A percentile compares a stretch with the other conserved stretches of the same genome.
These are phyloP conservation scores for Themeda triandra DNA, from an alignment of 176 grass and related monocot species.

Conservation along the genomic window DNA sequence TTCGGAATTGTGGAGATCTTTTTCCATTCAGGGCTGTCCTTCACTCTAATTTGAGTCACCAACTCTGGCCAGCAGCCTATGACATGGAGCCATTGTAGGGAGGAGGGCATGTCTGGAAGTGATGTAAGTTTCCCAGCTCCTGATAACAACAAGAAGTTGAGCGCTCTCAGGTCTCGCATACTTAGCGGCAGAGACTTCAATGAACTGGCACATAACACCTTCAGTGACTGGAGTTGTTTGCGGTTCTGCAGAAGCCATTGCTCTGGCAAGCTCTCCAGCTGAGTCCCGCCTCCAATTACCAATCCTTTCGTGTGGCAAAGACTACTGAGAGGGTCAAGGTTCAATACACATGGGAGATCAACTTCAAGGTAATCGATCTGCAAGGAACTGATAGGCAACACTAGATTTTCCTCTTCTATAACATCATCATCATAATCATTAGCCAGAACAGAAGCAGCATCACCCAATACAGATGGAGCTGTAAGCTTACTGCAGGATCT, in stretches of 20 bases:
- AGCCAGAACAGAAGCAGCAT: background rate
- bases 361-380: slow-evolving; percentile 17
- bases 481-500: slow-evolving; percentile 9
- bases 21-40: background rate
- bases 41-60: background rate
- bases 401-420: background rate
- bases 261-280: slow-evolving; percentile 19
- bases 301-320: slow-evolving; percentile 23
- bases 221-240: background rate
- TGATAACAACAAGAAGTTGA: background rate
- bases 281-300: background rate
- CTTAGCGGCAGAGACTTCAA: slow-evolving; percentile 11
- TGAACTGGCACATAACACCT: background rate
- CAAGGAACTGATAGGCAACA: background rate
- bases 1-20: slow-evolving; percentile 8
- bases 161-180: slow-evolving; percentile 7
- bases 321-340: slow-evolving; percentile 31
- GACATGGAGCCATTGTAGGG: background rate
- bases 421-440: background rate
- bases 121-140: slow-evolving; percentile 4
- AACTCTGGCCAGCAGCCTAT: slow-evolving; percentile 3
- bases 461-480: background rate
- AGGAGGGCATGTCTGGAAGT: slow-evolving; percentile 29
- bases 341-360: slow-evolving; percentile 32
- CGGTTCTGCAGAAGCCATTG: slow-evolving; percentile 43